These are phyloP conservation scores for Tilletia setariae DNA, from an alignment of 1,284 basidiomycete species.

Conservation along the genomic window DNA sequence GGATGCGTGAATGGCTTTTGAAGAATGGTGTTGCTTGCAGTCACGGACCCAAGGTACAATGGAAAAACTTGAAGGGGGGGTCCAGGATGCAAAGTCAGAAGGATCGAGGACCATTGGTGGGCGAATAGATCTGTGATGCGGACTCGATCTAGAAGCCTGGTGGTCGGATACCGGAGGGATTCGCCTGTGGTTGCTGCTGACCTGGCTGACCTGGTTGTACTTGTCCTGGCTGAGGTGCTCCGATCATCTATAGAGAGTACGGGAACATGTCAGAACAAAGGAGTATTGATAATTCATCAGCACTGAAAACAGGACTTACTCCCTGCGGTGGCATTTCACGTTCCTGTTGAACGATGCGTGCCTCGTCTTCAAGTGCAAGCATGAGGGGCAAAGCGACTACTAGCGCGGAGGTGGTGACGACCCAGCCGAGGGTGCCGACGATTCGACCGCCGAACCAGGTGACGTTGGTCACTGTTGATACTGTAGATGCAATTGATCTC, in stretches of 20 bases:
- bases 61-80: too few relatives aligned
- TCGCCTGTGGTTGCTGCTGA: conserved; percentile 6
- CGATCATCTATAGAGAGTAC: conserved; percentile 6
- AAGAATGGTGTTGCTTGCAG: too few relatives aligned
- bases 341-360: conserved; percentile 88
- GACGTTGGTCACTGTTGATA: conserved; percentile 64
- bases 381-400: conserved; percentile 90
- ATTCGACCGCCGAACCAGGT: conserved; percentile 65
- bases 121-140: neutral
- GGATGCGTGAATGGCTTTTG: too few relatives aligned
- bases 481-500: conserved; percentile 66
- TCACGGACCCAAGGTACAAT: too few relatives aligned
- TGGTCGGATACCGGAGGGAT: conserved; percentile 7
- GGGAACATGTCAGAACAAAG: neutral
- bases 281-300: neutral
- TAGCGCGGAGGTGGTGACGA: conserved; percentile 86
- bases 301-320: neutral
- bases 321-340: conserved; percentile 82
- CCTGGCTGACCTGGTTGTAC: conserved; percentile 6
- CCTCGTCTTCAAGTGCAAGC: conserved; percentile 90
- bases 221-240: neutral
- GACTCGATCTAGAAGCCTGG: neutral
- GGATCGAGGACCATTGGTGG: too few relatives aligned
- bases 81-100: too few relatives aligned
- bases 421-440: conserved; percentile 85